Evolutionary conservation across 345 rosid genomes (phyloP), one percentile per base, ranked within the genome.

Genomic region (Turritis glabra): DNA sequence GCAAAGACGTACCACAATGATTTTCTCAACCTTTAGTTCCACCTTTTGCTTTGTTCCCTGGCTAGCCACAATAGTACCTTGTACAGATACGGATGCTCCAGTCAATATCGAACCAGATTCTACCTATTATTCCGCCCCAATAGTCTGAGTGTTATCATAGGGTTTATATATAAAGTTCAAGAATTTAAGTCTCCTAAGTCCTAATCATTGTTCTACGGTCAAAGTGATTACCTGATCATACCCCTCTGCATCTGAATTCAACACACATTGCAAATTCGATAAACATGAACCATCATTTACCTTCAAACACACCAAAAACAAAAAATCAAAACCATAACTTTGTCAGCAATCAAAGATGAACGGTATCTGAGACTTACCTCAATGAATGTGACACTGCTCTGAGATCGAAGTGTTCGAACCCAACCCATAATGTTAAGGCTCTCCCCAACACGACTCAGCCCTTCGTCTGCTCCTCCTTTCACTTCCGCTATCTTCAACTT

Each of bases 201-300:
- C 17, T 13, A 38, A 38, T 2, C 14, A 68, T 27, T n/a, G 29
- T 18, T 59, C 21, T 50, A 33, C 26, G 38, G 57, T 18, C 12
- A 61, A 0, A 38, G 38, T 18, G 7, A 21, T 62, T 83, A 95
- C 97, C 96, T 92, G 94, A 84, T 92, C 94, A 72, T 87, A 87
- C 17, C 99, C 98, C 44, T 92, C 90, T 17, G 90, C 90, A n/a
- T 92, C 92, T 2, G 84, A 73, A 56, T 75, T 83, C 89, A 95
- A 63, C 57, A 92, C 98, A 65, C 98, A 92, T 95, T 95, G 99
- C 97, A 95, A 85, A 61, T 88, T 95, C 1, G 98, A 90, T 59
- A 95, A 81, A 80, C 97, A 92, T 1, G 99, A 92, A 38, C 99
- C 97, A 79, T 95, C 99, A 64, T 92, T 95, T 63, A 95, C 84